phyloP scores from a whole-genome alignment of 192 early-diverging fungal species.

The Lobulomyces angularis region DNA sequence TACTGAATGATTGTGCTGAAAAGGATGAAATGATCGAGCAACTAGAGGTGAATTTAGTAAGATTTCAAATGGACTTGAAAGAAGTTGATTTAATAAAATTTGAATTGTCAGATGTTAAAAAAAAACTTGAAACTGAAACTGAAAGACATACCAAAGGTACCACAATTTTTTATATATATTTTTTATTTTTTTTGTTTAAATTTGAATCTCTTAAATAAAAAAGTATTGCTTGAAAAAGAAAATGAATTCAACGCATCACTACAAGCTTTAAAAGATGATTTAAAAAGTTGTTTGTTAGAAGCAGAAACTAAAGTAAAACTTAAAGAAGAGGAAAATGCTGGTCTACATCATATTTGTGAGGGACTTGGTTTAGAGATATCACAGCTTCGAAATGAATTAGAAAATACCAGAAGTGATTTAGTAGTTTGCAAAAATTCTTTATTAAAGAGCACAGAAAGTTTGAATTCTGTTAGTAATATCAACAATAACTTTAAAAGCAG shows the following conservation, averaged over 20 bases:
- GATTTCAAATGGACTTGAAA: neutral
- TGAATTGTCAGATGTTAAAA: constrained; percentile 6
- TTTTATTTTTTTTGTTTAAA: constrained; percentile 1
- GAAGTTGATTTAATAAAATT: constrained; percentile 7
- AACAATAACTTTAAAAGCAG: constrained; percentile 1
- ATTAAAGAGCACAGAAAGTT: neutral
- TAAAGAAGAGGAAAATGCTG: constrained; percentile 34
- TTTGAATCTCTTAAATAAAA: constrained; percentile 18
- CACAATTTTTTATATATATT: constrained; percentile 4
- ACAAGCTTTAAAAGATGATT: constrained; percentile 18
- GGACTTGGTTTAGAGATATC: constrained; percentile 9
- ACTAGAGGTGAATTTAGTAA: constrained; percentile 13
- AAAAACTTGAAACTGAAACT: no score
- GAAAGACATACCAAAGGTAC: constrained; percentile 6
- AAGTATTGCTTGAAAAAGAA: constrained; percentile 15
- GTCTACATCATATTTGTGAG: constrained; percentile 24
- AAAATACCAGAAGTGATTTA: neutral
- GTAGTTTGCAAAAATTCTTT: neutral
- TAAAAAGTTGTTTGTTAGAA: no score
- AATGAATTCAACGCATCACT: constrained; percentile 13
- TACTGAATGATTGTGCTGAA: constrained; percentile 18
- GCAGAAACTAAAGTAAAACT: constrained; percentile 19
- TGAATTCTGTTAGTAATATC: constrained; percentile 6
- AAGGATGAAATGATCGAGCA: constrained; percentile 14
- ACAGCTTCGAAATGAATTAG: constrained; percentile 1